Evolutionary conservation across 331 rosid genomes (phyloP), one percentile per base, ranked within the genome.

Genomic region (Arachis monticola): DNA sequence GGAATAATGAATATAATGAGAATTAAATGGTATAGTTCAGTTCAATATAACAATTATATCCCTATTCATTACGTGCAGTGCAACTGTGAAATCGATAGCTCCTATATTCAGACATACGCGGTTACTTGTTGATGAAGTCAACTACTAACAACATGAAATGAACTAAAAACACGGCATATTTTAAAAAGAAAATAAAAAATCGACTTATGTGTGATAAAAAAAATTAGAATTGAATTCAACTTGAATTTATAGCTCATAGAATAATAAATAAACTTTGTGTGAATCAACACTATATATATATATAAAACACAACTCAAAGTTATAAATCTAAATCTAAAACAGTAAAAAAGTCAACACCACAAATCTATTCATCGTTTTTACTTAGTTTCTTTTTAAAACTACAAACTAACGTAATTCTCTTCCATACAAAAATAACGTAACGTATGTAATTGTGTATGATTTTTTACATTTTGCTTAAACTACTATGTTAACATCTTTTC

Each of bases 331-430:
- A 12, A n/a, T n/a, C n/a, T n/a, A 4, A 1, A 45, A 17, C 57
- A 45, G 41, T 14, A n/a, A 17, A 65, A 65, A 65, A 22, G 70
- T 45, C 70, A 47, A 47, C 72, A 67, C 11, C 55, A 50, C 27
- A 47, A 5, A 31, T 50, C 47, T n/a, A n/a, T n/a, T n/a, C n/a
- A n/a, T n/a, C n/a, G n/a, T n/a, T n/a, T n/a, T n/a, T n/a, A n/a
- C n/a, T n/a, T n/a, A n/a, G 47, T 51, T 51, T 51, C 17, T 1
- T 51, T 11, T 51, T 51, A 5, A 51, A 51, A 51, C 17, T 51
- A 11, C 1, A 51, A 51, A 51, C 17, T 12, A 11, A 51, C 57
- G 17, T n/a, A 51, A 51, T 51, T 51, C 17, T 11, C 6, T 12
- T 51, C 3, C 3, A 35, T 35, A 35, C 3, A 2, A 35, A 35